Percentiles rank a stretch among this genome's conserved stretches.
phyloP scores from a whole-genome alignment of 2,329 filamentous ascomycete species.

The Coleophoma cylindrospora region DNA sequence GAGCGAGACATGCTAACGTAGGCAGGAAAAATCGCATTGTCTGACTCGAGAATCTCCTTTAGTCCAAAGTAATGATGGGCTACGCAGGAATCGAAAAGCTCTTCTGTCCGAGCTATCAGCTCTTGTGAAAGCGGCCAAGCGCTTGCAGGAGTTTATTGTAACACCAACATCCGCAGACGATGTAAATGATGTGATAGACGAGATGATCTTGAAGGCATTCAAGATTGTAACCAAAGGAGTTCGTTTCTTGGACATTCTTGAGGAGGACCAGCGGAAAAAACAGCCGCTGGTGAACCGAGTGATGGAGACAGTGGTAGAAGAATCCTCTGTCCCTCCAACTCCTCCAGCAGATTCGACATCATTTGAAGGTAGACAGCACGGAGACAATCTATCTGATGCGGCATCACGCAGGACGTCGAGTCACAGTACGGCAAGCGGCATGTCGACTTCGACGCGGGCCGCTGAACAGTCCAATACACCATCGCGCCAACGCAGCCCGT shows the following conservation, averaged over 20 bases:
- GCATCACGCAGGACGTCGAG: constrained; percentile 23
- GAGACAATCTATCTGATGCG: constrained; percentile 34
- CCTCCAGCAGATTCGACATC: constrained; percentile 53
- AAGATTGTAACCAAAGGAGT: constrained; percentile 90
- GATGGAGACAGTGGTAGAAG: constrained; percentile 55
- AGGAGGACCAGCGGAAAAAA: constrained; percentile 51
- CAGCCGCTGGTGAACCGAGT: constrained; percentile 48
- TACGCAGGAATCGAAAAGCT: constrained; percentile 80
- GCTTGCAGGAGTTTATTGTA: constrained; percentile 67
- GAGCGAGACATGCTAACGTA: constrained; percentile 8
- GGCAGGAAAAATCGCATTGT: constrained; percentile 81
- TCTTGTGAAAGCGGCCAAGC: constrained; percentile 84
- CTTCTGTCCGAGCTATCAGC: constrained; percentile 84
- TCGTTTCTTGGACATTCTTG: constrained; percentile 81
- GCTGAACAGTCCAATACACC: constrained; percentile 24
- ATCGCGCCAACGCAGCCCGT: constrained; percentile 22
- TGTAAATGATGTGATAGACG: constrained; percentile 76
- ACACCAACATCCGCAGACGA: constrained; percentile 43
- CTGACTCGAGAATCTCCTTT: constrained; percentile 74
- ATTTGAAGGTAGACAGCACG: constrained; percentile 36
- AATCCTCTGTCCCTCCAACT: constrained; percentile 54
- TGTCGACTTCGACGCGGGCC: constrained; percentile 15
- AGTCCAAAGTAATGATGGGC: constrained; percentile 68
- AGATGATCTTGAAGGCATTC: constrained; percentile 91
- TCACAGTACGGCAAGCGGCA: constrained; percentile 23